Base-by-base conservation (phyloP, 148 eudicot genomes). In the Silene uniflora region DNA sequence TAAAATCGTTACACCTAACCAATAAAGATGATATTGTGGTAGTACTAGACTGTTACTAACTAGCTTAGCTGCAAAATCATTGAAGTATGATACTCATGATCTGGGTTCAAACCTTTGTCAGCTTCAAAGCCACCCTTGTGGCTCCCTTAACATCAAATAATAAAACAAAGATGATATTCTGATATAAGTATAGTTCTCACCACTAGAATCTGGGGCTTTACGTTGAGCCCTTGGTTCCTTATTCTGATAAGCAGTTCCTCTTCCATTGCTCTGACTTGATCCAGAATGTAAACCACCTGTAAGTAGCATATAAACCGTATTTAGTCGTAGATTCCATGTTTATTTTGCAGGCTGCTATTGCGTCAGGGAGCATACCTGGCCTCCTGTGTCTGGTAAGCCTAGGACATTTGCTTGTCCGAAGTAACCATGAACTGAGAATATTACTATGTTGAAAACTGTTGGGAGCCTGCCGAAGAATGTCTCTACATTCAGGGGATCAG, bases 321-420 rank as follows among this genome's bases (percentile, higher is more conserved):
- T 18, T 13, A 63, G 7, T 56, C 49, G 21, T 35, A 18, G 44
- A 21, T 70, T 59, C 42, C 8, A 9, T 61, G 76, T 23, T 47
- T 66, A 22, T 66, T 62, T 72, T 32, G 27, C 64, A 27, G 74
- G 69, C 61, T 60, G 29, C 60, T 73, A 32, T 16, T 44, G 18
- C 29, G 35, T 61, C 58, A 13, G 64, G 62, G 13, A 63, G 21
- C 24, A 10, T 83, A 91, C 98, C 95, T 94, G 98, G 13, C 98
- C 98, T n/a, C 98, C 98, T 7, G 97, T 94, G 75, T 94, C 98
- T 7, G 98, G 97, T 84, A 94, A 88, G 63, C 98, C 98, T 4
- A 94, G 96, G 70, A 94, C 98, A 81, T 91, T 86, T 16, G 89
- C 79, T 80, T 94, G 97, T 35, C 98, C 98, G 67, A 94, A 94